Conservation (phyloP, 1,284 basidiomycete species). For the Malassezia psittaci region DNA sequence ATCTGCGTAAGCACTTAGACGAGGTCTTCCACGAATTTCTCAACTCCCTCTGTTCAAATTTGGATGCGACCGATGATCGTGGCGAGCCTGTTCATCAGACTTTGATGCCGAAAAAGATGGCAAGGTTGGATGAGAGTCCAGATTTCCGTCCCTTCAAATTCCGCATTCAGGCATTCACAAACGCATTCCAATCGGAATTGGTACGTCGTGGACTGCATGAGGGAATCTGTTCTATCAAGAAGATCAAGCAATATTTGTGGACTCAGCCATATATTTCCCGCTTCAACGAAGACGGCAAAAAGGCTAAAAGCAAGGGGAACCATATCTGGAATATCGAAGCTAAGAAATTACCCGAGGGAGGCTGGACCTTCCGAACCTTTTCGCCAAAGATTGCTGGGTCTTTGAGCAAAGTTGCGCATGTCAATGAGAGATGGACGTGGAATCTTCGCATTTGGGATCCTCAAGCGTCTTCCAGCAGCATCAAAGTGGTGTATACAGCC, state of each 20-base stretch:
- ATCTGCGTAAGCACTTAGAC: constrained; percentile 73
- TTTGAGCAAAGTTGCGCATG: constrained; percentile 56
- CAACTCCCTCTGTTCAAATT: constrained; percentile 76
- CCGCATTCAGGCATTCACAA: constrained; percentile 95
- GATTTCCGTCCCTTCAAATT: constrained; percentile 99
- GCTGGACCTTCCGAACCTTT: constrained; percentile 86
- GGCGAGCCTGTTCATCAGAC: constrained; percentile 97
- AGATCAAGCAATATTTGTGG: constrained; percentile 91
- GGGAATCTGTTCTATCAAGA: constrained; percentile 53
- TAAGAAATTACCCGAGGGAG: constrained; percentile 63
- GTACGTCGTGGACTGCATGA: constrained; percentile 52
- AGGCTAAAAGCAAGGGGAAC: constrained; percentile 98
- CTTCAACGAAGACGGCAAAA: constrained; percentile 96
- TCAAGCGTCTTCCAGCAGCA: constrained; percentile 53
- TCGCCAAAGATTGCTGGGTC: constrained; percentile 51
- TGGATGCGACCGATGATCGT: constrained; percentile 82
- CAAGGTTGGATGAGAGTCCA: constrained; percentile 59
- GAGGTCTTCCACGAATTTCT: constrained; percentile 83
- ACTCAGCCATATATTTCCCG: constrained; percentile 79
- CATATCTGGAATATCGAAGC: constrained; percentile 99
- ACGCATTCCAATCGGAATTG: constrained; percentile 86
- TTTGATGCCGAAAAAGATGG: constrained; percentile 65
- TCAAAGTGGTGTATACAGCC: constrained; percentile 69
- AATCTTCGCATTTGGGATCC: constrained; percentile 93
- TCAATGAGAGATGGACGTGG: constrained; percentile 74